Conservation (phyloP, 1,284 basidiomycete genomes). For the Limonomyces culmigenus region DNA sequence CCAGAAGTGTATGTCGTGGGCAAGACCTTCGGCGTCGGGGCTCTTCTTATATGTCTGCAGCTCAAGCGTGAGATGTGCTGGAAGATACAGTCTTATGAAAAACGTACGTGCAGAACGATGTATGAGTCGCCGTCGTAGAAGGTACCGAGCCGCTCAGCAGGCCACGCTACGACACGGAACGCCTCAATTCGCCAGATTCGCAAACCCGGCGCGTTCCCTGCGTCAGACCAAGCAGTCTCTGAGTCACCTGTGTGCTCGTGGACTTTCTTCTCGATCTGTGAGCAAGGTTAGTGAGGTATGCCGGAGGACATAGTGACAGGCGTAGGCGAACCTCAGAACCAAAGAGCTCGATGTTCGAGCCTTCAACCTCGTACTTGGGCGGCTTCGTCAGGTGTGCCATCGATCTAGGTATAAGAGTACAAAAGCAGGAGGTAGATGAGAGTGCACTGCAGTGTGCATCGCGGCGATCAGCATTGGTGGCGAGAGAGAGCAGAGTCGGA, state of each 20-base stretch:
- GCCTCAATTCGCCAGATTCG: conserved; percentile 45
- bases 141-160: conserved; percentile 27
- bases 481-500: too few relatives aligned
- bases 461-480: too few relatives aligned
- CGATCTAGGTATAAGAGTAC: too few relatives aligned
- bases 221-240: conserved; percentile 33
- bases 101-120: conserved; percentile 37
- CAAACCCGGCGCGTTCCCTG: conserved; percentile 24
- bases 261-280: conserved; percentile 38
- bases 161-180: conserved; percentile 37
- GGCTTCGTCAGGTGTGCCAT: conserved; percentile 30
- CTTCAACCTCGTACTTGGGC: conserved; percentile 36
- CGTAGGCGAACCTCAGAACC: conserved; percentile 34
- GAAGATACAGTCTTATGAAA: neutral
- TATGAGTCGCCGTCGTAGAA: conserved; percentile 54
- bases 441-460: too few relatives aligned
- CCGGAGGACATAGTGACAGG: conserved; percentile 1
- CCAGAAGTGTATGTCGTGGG: conserved; percentile 52
- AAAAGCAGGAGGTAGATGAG: too few relatives aligned
- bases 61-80: neutral
- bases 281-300: neutral
- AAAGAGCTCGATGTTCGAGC: conserved; percentile 42
- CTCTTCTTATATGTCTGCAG: conserved; percentile 35
- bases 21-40: conserved; percentile 26
- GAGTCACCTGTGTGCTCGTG: conserved; percentile 32